Percentiles rank a stretch among this genome's conserved stretches.
Conservation (phyloP, 768 basidiomycete species). For the Crassisporium funariophilum region DNA sequence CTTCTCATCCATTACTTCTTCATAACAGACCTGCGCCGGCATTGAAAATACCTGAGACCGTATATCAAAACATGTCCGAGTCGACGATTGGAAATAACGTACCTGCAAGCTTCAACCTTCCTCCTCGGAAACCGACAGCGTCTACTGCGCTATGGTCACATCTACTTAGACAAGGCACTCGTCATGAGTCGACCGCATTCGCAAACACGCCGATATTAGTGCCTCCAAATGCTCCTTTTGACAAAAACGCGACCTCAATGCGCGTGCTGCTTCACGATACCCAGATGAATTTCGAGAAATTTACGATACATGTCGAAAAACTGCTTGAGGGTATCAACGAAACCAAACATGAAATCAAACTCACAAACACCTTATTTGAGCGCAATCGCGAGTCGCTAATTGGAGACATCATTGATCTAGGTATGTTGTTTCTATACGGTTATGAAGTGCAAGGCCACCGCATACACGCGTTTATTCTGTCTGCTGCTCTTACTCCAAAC, state of each 20-base stretch:
- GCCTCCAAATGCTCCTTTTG: constrained; percentile 53
- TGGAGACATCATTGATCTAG: constrained; percentile 56
- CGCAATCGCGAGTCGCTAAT: constrained; percentile 58
- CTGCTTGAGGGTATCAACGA: constrained; percentile 53
- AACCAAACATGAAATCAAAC: constrained; percentile 52
- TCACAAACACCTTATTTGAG: constrained; percentile 59
- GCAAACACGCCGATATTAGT: constrained; percentile 23
- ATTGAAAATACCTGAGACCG: too few relatives aligned
- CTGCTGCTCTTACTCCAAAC: too few relatives aligned
- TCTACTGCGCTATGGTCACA: constrained; percentile 58
- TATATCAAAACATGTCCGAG: too few relatives aligned
- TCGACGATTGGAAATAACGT: neutral
- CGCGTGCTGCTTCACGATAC: constrained; percentile 76
- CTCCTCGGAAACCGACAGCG: constrained; percentile 31
- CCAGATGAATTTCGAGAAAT: constrained; percentile 69
- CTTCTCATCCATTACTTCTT: too few relatives aligned
- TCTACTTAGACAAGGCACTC: constrained; percentile 48
- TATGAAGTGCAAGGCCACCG: neutral
- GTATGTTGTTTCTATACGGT: constrained; percentile 35
- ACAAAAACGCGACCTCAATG: constrained; percentile 70
- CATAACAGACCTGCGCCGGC: too few relatives aligned
- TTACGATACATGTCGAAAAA: constrained; percentile 56
- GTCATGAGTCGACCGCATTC: constrained; percentile 24
- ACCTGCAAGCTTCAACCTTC: constrained; percentile 8
- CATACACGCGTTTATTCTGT: neutral